Conservation (phyloP, 306 rosid genomes). For the Gastrolobium bilobum region DNA sequence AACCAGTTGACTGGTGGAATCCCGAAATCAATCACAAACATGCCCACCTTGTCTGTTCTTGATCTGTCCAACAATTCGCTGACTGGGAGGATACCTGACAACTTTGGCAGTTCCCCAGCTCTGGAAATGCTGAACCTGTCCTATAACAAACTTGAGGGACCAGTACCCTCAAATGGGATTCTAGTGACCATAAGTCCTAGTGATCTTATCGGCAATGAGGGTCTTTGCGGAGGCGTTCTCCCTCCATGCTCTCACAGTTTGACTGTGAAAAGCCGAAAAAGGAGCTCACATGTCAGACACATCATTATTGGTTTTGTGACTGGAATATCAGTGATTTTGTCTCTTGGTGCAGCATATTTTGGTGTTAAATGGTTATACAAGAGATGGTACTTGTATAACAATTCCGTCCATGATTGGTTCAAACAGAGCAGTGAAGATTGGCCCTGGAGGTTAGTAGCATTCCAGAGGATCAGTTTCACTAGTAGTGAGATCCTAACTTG, state of each 20-base stretch:
- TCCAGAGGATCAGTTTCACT: slow-evolving; percentile 86
- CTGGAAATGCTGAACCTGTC: slow-evolving; percentile 85
- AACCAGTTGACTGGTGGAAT: slow-evolving; percentile 77
- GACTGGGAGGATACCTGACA: slow-evolving; percentile 73
- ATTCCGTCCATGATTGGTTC: slow-evolving; percentile 67
- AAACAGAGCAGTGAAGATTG: slow-evolving; percentile 68
- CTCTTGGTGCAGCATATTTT: slow-evolving; percentile 59
- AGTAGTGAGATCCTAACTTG: slow-evolving; percentile 75
- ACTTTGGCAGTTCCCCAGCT: slow-evolving; percentile 79
- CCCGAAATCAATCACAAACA: slow-evolving; percentile 67
- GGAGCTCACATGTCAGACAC: slow-evolving; percentile 56
- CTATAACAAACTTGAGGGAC: slow-evolving; percentile 85
- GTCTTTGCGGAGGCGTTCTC: slow-evolving; percentile 85
- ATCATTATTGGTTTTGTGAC: slow-evolving; percentile 63
- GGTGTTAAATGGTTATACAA: slow-evolving; percentile 65
- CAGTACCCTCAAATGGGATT: slow-evolving; percentile 81
- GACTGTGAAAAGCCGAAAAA: slow-evolving; percentile 39
- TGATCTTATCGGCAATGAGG: slow-evolving; percentile 75
- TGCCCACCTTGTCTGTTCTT: slow-evolving; percentile 83
- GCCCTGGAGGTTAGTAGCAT: slow-evolving; percentile 93
- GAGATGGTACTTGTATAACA: slow-evolving; percentile 67
- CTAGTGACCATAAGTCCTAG: slow-evolving; percentile 69
- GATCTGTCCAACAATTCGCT: slow-evolving; percentile 86
- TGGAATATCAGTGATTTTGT: slow-evolving; percentile 64
- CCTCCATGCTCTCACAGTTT: slow-evolving; percentile 72